phyloP scores from a whole-genome alignment of 2,329 filamentous ascomycete species.

The Stagonosporopsis rhizophila region DNA sequence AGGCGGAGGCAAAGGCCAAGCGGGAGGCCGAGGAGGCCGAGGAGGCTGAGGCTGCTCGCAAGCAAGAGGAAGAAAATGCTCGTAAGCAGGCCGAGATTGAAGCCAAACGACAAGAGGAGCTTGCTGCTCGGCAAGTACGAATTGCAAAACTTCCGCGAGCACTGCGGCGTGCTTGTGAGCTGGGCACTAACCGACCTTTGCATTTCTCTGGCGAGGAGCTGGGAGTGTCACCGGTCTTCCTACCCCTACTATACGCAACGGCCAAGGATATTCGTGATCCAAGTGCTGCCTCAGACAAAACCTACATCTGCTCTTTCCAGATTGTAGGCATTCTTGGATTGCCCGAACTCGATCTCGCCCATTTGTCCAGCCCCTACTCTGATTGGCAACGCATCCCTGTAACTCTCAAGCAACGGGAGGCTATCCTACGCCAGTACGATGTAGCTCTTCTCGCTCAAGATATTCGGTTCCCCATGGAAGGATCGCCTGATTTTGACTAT shows the following conservation, averaged over 20 bases:
- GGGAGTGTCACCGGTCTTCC: constrained; percentile 48
- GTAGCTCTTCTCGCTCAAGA: constrained; percentile 50
- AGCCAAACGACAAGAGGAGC: constrained; percentile 36
- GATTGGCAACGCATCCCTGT: constrained; percentile 49
- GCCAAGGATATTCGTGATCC: constrained; percentile 37
- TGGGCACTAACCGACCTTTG: constrained; percentile 47
- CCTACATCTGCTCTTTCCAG: constrained; percentile 51
- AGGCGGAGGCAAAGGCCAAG: constrained; percentile 42
- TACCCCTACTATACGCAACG: constrained; percentile 48
- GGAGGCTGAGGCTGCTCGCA: constrained; percentile 43
- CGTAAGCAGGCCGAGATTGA: constrained; percentile 41
- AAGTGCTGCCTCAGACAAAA: constrained; percentile 29
- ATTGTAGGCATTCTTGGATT: constrained; percentile 51
- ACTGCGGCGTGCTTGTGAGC: constrained; percentile 46
- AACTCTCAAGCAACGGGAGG: constrained; percentile 43
- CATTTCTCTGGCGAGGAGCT: constrained; percentile 50
- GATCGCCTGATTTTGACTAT: constrained; percentile 48
- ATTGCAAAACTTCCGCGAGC: constrained; percentile 47
- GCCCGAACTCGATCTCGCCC: constrained; percentile 48
- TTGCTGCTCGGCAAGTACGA: constrained; percentile 43
- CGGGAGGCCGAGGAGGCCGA: constrained; percentile 39
- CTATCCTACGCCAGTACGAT: constrained; percentile 48
- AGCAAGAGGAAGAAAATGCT: constrained; percentile 42
- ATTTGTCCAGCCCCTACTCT: constrained; percentile 41
- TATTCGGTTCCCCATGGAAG: constrained; percentile 48